These are phyloP conservation scores for Paraphysoderma sedebokerense DNA, from an alignment of 371 early-diverging fungal genomes.

Conservation along the genomic window DNA sequence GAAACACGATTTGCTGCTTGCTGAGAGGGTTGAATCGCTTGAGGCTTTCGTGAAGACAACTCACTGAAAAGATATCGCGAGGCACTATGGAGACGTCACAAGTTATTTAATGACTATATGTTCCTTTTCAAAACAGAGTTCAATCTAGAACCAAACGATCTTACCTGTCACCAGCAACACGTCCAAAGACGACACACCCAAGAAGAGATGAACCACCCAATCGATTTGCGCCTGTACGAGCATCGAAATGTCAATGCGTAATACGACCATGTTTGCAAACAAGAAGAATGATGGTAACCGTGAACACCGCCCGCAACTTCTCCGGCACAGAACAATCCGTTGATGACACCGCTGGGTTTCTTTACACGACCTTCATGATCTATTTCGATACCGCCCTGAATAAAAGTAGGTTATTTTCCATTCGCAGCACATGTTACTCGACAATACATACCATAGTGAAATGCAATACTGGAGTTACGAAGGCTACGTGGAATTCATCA, in stretches of 20 bases:
- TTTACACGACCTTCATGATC: conserved; percentile 60
- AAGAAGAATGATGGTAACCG: too few relatives aligned
- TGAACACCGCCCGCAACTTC: conserved; percentile 90
- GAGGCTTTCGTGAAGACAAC: too few relatives aligned
- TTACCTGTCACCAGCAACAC: conserved; percentile 93
- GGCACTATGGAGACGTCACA: too few relatives aligned
- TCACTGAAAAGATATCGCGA: too few relatives aligned
- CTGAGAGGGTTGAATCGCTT: too few relatives aligned
- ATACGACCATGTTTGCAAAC: too few relatives aligned
- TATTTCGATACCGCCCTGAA: conserved; percentile 73
- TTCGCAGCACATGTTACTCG: neutral
- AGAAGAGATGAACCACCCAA: conserved; percentile 89
- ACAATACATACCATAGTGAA: conserved; percentile 70
- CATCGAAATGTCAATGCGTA: too few relatives aligned
- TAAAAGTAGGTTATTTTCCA: neutral
- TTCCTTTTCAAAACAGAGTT: too few relatives aligned
- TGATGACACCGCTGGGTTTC: conserved; percentile 29
- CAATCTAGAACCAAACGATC: too few relatives aligned
- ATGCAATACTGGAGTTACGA: conserved; percentile 83
- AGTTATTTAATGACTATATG: too few relatives aligned
- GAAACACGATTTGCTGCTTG: too few relatives aligned
- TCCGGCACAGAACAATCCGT: conserved; percentile 83
- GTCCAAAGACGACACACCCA: conserved; percentile 91
- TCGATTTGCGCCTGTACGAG: too few relatives aligned
- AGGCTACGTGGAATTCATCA: conserved; percentile 65